Base-by-base conservation (phyloP, 1,284 basidiomycete genomes). In the Trichosporon faecale region DNA sequence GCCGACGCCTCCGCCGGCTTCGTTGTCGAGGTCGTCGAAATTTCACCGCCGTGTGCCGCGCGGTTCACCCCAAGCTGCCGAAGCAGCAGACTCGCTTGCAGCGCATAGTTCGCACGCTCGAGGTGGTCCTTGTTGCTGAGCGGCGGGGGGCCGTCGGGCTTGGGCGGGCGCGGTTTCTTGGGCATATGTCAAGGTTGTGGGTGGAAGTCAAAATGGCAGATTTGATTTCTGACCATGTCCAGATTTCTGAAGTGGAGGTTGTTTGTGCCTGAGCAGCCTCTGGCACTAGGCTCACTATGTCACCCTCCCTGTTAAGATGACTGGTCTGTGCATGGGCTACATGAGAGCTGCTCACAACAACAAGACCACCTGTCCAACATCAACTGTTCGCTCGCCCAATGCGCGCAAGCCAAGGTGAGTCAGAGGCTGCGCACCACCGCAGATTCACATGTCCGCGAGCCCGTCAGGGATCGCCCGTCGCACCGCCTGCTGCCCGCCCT, bases 31-130 rank as follows among this genome's bases (percentile, higher is more conserved):
- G 35, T 23, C 18, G 18, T 46, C 21, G 49, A 52, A 52, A 52
- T 52, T 52, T 52, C 21, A 21, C 40, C 68, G 29, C n/a, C 52
- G 6, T 31, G 35, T 16, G 25, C n/a, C 64, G 40, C 31, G 21
- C 64, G 60, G 49, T 37, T 27, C 35, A 66, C 25, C 33, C 68
- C 70, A 9, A 80, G 76, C 27, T 75, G 68, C 33, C 81, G 78
- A 2, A 83, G 72, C 65, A 76, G 77, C 33, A 79, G 68, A 29
- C 77, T 75, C 31, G 80, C 78, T 71, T 83, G 81, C 61, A 78
- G 69, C 8, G 79, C 75, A 70, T 75, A 83, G 66, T 82, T 79
- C 25, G 79, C 69, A 35, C 81, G 77, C 64, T 83, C 80, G 52
- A 78, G 77, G 21, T 80, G 74, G 66, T 83, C 81, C 67, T 74